Percentiles rank a stretch among this genome's conserved stretches.
Evolutionary conservation across 179 eudicot genomes (phyloP).

Genomic region (Spergularia azorica): DNA sequence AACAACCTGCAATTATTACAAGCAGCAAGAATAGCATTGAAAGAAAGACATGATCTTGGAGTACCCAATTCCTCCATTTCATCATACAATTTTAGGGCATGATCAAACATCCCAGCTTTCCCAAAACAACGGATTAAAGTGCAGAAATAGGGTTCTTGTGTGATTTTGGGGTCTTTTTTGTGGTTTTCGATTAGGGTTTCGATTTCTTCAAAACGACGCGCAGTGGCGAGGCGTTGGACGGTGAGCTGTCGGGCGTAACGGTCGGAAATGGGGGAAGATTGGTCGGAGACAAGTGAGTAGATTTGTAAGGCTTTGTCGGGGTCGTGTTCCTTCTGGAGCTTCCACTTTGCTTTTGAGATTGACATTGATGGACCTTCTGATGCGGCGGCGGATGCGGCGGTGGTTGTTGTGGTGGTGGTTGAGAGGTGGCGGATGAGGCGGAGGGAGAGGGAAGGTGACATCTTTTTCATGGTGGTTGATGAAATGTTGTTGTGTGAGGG

Average conservation of each 20-base stretch:
- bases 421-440: conserved; percentile 53
- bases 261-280: conserved; percentile 44
- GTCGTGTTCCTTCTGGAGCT: conserved; percentile 54
- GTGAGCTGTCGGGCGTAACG: conserved; percentile 63
- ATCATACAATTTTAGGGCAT: conserved; percentile 53
- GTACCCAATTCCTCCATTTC: conserved; percentile 70
- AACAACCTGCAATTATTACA: conserved; percentile 41
- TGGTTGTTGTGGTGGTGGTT: conserved; percentile 27
- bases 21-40: conserved; percentile 66
- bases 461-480: conserved; percentile 5
- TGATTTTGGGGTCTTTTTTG: conserved; percentile 53
- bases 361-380: conserved; percentile 39
- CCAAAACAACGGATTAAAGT: conserved; percentile 74
- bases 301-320: conserved; percentile 76
- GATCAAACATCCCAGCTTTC: conserved; percentile 64
- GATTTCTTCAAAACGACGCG: conserved; percentile 63
- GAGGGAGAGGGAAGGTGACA: conserved; percentile 46
- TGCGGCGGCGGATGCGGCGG: conserved; percentile 27
- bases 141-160: conserved; percentile 56
- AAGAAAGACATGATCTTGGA: conserved; percentile 54
- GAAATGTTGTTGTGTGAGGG: neutral
- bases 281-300: conserved; percentile 56
- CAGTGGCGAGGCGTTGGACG: conserved; percentile 68
- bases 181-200: conserved; percentile 64
- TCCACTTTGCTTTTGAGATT: conserved; percentile 56